Base-by-base conservation (phyloP, 2,329 filamentous ascomycete genomes). In the Neofusicoccum laricinum region DNA sequence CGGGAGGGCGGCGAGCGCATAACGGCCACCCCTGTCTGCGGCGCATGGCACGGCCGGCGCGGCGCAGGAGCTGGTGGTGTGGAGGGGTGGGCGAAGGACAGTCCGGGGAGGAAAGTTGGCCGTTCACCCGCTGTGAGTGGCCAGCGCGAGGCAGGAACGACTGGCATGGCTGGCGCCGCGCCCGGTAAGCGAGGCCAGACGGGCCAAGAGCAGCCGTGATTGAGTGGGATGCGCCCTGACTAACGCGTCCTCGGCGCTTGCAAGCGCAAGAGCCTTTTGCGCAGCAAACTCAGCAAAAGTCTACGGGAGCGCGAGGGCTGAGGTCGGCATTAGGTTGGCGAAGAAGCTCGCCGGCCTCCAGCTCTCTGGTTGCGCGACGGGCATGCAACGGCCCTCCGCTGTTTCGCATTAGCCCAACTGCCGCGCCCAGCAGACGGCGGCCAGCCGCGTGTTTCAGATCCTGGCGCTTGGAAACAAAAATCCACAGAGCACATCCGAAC, bases 1-100 rank as follows among this genome's bases (percentile, higher is more conserved):
- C 55, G 55, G 55, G 41, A 59, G 55, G 46, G 55, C 55, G 41
- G 55, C 55, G 25, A 30, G n/a, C 41, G 55, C 49, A 51, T 48
- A 10, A 19, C 32, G 30, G 41, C 2, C 40, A 46, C 21, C 55
- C 40, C 53, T 58, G 53, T 32, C 21, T 7, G 38, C 53, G 53
- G 53, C 53, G 53, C 53, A 58, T 58, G 53, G 32, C 38, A 53
- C 30, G 50, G n/a, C 5, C 30, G 17, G 50, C 34, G 38, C 53
- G 53, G 53, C 21, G 53, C 38, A 45, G 38, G 12, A 32, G 38
- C 51, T 21, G n/a, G 40, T 4, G 30, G 19, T 55, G 36, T 17
- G 40, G 53, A 58, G 19, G 21, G 15, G n/a, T 21, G 40, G 19
- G 38, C 21, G 30, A 46, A 12, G 55, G 40, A 12, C 21, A 34